Evolutionary conservation across 73 alveolate species (phyloP).

Genomic region (Loxodes magnus): DNA sequence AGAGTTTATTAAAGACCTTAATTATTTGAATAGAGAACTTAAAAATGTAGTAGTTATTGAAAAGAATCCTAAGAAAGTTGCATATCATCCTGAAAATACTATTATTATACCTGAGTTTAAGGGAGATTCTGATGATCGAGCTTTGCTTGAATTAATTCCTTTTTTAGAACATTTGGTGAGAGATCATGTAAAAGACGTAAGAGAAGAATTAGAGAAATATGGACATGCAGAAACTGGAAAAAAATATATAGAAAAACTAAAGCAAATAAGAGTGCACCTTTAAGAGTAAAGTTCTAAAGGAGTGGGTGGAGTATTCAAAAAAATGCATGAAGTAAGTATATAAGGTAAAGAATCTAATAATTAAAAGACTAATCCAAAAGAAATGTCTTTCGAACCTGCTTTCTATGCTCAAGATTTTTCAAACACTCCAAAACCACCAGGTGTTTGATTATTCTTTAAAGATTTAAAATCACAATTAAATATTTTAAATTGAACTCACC

Average conservation of each 20-base stretch:
- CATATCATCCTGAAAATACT: slow-evolving; percentile 59
- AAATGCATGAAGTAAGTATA: no score
- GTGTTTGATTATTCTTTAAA: no score
- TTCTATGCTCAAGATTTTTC: no score
- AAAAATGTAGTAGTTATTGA: slow-evolving; percentile 55
- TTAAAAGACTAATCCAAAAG: no score
- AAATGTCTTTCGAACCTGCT: no score
- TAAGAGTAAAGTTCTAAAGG: slow-evolving; percentile 28
- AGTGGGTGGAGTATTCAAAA: slow-evolving; percentile 13
- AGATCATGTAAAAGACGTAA: slow-evolving; percentile 37
- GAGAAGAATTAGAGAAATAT: slow-evolving; percentile 49
- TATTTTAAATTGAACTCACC: no score
- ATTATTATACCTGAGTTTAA: slow-evolving; percentile 50
- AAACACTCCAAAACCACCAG: no score
- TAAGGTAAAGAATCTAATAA: no score
- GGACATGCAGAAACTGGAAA: slow-evolving; percentile 65
- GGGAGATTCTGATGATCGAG: slow-evolving; percentile 63
- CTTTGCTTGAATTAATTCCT: slow-evolving; percentile 48
- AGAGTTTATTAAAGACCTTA: slow-evolving; percentile 54
- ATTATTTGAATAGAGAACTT: slow-evolving; percentile 63
- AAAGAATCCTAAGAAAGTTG: slow-evolving; percentile 42
- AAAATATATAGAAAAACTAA: slow-evolving; percentile 41
- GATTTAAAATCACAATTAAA: no score
- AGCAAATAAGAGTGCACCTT: slow-evolving; percentile 35
- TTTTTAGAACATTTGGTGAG: slow-evolving; percentile 51